A percentile compares a stretch with the other conserved stretches of the same genome.
Evolutionary conservation across 2,329 filamentous ascomycete genomes (phyloP).

Genomic region (Tympanopsis confertula): DNA sequence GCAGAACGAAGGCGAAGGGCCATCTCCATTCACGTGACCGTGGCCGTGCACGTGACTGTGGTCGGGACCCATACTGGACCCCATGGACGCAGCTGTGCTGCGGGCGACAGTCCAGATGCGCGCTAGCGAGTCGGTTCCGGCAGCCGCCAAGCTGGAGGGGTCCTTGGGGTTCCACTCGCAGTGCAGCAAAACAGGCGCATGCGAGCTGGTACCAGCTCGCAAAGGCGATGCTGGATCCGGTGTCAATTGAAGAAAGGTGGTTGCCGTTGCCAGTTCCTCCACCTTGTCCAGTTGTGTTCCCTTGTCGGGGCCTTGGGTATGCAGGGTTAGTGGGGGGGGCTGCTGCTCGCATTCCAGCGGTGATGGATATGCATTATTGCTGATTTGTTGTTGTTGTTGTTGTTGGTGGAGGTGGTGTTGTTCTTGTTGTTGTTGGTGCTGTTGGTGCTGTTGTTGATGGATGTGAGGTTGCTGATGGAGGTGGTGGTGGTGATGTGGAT

Average conservation of each 20-base stretch:
- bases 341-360: conserved; percentile 46
- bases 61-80: conserved; percentile 14
- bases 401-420: not conserved
- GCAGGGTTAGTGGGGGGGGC: conserved; percentile 33
- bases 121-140: conserved; percentile 60
- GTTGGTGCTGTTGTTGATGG: not conserved
- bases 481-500: no score
- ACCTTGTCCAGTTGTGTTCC: conserved; percentile 56
- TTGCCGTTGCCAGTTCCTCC: conserved; percentile 44
- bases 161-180: conserved; percentile 59
- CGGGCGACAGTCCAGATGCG: conserved; percentile 54
- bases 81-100: conserved; percentile 25
- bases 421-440: not conserved
- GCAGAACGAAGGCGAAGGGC: conserved; percentile 21
- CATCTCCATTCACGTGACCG: conserved; percentile 25
- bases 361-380: conserved; percentile 55
- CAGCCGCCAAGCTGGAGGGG: conserved; percentile 54
- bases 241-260: conserved; percentile 46
- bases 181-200: conserved; percentile 50
- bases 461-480: no score
- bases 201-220: conserved; percentile 26
- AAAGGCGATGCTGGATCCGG: conserved; percentile 21
- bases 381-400: no score
- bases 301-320: conserved; percentile 50
- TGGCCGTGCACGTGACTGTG: conserved; percentile 27